phyloP scores from a whole-genome alignment of 2,329 filamentous ascomycete genomes.

The Fusarium oligoseptatum region DNA sequence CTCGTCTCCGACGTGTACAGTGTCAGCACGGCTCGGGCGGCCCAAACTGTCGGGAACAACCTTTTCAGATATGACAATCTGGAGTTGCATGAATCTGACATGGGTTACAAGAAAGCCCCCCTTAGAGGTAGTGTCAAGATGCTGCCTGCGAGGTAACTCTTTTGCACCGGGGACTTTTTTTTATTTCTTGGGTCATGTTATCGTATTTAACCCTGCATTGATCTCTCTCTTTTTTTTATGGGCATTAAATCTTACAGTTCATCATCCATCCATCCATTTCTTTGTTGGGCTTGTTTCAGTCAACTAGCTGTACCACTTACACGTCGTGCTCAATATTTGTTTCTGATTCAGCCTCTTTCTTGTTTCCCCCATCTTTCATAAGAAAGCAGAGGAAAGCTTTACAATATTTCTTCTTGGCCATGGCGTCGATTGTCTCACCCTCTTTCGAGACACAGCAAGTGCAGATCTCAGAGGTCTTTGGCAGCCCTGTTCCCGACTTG shows the following conservation, averaged over 20 bases:
- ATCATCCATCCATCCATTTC: not conserved
- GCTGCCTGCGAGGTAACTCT: constrained; percentile 20
- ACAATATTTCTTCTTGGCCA: constrained; percentile 5
- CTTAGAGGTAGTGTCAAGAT: constrained; percentile 29
- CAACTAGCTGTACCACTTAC: constrained; percentile 29
- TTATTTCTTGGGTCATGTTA: not conserved
- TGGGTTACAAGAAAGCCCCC: constrained; percentile 16
- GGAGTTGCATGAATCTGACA: constrained; percentile 41
- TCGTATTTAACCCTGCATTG: constrained; percentile 41
- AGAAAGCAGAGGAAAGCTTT: not conserved
- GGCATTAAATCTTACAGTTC: not conserved
- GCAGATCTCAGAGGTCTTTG: constrained; percentile 47
- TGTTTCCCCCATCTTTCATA: not conserved
- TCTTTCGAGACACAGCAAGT: constrained; percentile 9
- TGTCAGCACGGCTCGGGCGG: constrained; percentile 40
- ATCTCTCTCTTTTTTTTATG: constrained; percentile 10
- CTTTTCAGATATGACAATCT: constrained; percentile 43
- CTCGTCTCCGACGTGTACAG: constrained; percentile 40
- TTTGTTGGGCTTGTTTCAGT: constrained; percentile 14
- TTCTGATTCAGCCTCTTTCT: constrained; percentile 38
- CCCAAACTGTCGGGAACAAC: constrained; percentile 44
- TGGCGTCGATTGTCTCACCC: constrained; percentile 26
- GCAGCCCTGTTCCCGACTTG: constrained; percentile 44
- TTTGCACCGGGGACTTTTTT: constrained; percentile 20
- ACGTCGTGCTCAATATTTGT: constrained; percentile 27